Percentiles rank a stretch among this genome's conserved stretches.
These are phyloP conservation scores for Kodamaea alishanica DNA, from an alignment of 1,139 yeast genomes.

Conservation along the genomic window DNA sequence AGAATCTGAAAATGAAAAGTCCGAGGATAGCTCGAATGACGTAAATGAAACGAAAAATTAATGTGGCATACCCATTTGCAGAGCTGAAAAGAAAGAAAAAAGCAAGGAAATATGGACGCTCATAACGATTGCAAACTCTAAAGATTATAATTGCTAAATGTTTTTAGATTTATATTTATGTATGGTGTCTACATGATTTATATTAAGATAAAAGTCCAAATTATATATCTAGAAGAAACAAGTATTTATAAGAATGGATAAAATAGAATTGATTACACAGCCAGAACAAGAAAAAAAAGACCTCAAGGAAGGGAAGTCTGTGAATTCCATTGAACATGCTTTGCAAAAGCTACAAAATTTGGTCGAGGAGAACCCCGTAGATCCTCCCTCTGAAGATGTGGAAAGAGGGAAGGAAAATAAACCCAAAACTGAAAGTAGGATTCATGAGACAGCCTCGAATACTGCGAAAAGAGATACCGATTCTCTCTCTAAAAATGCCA, in stretches of 20 bases:
- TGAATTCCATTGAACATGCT: slow-evolving; percentile 10
- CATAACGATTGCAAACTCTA: neutral
- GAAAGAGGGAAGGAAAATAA: slow-evolving; percentile 4
- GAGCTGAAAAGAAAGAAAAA: slow-evolving; percentile 7
- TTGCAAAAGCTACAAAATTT: slow-evolving; percentile 15
- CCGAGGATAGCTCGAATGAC: no score
- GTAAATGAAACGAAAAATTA: no score
- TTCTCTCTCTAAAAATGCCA: no score
- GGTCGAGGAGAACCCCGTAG: slow-evolving; percentile 13
- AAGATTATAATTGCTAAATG: no score
- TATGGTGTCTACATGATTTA: neutral
- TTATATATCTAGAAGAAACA: neutral
- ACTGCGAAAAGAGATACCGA: no score
- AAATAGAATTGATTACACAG: slow-evolving; percentile 18
- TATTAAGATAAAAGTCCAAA: neutral
- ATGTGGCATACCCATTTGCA: neutral
- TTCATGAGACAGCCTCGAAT: neutral
- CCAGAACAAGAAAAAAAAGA: slow-evolving; percentile 10
- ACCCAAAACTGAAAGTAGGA: neutral
- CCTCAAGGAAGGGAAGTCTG: slow-evolving; percentile 3
- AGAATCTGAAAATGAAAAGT: slow-evolving; percentile 11
- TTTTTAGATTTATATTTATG: no score
- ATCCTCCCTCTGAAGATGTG: slow-evolving; percentile 3
- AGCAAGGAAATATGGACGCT: slow-evolving; percentile 2
- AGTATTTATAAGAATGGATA: slow-evolving; percentile 8